Evolutionary conservation across 495 filamentous ascomycete genomes (phyloP).

Genomic region (Aspergillus sparsus): DNA sequence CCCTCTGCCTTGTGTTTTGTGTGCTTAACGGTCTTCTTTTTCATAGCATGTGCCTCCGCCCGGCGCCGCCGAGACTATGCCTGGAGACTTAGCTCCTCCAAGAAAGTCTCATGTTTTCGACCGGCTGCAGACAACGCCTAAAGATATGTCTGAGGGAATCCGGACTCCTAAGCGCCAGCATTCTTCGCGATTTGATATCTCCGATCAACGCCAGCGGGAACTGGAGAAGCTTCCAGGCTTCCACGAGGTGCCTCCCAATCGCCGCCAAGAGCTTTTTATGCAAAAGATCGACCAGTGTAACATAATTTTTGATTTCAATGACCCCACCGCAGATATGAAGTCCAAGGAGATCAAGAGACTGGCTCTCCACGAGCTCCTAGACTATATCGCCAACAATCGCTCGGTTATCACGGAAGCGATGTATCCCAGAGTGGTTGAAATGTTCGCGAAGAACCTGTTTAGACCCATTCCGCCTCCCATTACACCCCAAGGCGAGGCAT

Average conservation of each 20-base stretch:
- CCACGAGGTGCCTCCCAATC: conserved; percentile 93
- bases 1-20: not conserved
- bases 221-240: conserved; percentile 98
- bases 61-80: conserved; percentile 96
- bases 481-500: conserved; percentile 97
- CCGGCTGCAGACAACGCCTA: conserved; percentile 87
- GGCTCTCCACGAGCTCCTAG: conserved; percentile 92
- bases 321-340: conserved; percentile 97
- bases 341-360: conserved; percentile 99
- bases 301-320: conserved; percentile 99
- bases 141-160: conserved; percentile 92
- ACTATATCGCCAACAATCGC: conserved; percentile 98
- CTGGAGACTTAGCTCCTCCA: conserved; percentile 92
- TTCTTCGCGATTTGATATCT: conserved; percentile 97
- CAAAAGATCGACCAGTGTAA: conserved; percentile 99
- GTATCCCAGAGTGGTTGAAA: conserved; percentile 97
- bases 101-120: conserved; percentile 93
- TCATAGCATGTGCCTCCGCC: conserved; percentile 87
- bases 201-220: conserved; percentile 84
- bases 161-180: conserved; percentile 94
- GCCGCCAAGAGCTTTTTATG: conserved; percentile 98
- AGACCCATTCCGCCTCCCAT: conserved; percentile 94
- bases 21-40: conserved; percentile 28
- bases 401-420: conserved; percentile 98
- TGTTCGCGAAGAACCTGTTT: conserved; percentile 99